Evolutionary conservation across 78 protist species (phyloP), one percentile per base, ranked within the genome.

Genomic region (Tieghemostelium lacteum): DNA sequence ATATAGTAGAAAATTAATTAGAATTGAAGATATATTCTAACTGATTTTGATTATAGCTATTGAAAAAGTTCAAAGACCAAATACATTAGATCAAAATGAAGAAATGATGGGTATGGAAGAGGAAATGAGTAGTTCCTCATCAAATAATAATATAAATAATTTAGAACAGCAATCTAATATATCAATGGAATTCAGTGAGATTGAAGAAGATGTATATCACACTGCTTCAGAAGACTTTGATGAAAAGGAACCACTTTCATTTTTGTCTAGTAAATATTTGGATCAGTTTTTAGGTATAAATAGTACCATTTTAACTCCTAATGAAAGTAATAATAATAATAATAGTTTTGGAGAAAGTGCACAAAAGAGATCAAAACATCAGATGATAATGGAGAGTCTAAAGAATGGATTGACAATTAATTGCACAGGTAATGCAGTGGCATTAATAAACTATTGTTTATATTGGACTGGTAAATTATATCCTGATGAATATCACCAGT

Each of bases 181-280:
- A n/a, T 20, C 29, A 55, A 20, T 6, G 22, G 17, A 19, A 24
- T 28, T 57, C 1, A 52, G 69, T 80, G 63, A 57, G 8, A 26
- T 31, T 16, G 89, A 80, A 31, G 89, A 80, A 42, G 89, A 80
- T 39, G 42, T 22, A 1, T 80, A 67, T 39, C 78, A 80, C 12
- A 80, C 89, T 33, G 89, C 89, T 22, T 77, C 89, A 26, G 89
- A 80, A n/a, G 89, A 80, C 22, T 80, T 80, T 33, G 89, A 80
- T 33, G 78, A 72, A 22, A 14, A 69, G 10, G 76, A 70, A 33
- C 76, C 76, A 50, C 26, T 70, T 31, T 70, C 29, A 31, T 70
- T 70, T 50, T 31, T 70, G 29, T 70, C 76, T 49, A 70, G 76
- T 50, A 40, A 40, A 50, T 70, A 34, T 70, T 40, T 66, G 26